These are phyloP conservation scores for Pichia deserticola DNA, from an alignment of 805 yeast species.

Conservation along the genomic window DNA sequence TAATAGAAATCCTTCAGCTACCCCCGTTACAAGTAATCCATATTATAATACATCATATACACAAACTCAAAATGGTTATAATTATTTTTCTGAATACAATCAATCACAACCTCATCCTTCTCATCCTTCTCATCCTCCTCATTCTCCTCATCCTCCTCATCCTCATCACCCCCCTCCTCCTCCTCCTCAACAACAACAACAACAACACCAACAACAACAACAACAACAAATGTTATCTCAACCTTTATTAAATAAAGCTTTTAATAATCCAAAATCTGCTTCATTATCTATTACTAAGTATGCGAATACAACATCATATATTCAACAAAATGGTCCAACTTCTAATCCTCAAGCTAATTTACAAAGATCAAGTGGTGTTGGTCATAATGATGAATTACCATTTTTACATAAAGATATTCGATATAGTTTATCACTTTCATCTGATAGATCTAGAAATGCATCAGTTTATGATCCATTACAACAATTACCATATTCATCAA, in stretches of 20 bases:
- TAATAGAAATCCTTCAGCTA: constrained; percentile 14
- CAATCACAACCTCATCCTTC: not conserved
- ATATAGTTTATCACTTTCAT: constrained; percentile 20
- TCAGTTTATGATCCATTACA: constrained; percentile 33
- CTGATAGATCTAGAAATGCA: constrained; percentile 29
- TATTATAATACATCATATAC: constrained; percentile 6
- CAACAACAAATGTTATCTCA: constrained; percentile 7
- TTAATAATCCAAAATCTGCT: not conserved
- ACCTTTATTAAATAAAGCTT: not conserved
- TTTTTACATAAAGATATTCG: constrained; percentile 27
- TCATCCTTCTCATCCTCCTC: too few species aligned
- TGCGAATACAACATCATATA: not conserved
- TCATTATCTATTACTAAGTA: not conserved
- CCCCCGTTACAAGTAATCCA: constrained; percentile 15
- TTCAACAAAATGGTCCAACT: constrained; percentile 2
- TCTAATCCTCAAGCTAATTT: constrained; percentile 9
- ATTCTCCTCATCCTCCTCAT: not conserved
- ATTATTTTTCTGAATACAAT: constrained; percentile 8
- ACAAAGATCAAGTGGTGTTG: not conserved
- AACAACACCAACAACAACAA: constrained; percentile 7
- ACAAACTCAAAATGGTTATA: not conserved
- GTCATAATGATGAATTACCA: constrained; percentile 15
- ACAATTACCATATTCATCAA: constrained; percentile 13
- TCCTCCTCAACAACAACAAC: not conserved
- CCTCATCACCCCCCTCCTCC: too few species aligned